phyloP scores from a whole-genome alignment of 768 basidiomycete genomes.

The Podaxis rugospora region DNA sequence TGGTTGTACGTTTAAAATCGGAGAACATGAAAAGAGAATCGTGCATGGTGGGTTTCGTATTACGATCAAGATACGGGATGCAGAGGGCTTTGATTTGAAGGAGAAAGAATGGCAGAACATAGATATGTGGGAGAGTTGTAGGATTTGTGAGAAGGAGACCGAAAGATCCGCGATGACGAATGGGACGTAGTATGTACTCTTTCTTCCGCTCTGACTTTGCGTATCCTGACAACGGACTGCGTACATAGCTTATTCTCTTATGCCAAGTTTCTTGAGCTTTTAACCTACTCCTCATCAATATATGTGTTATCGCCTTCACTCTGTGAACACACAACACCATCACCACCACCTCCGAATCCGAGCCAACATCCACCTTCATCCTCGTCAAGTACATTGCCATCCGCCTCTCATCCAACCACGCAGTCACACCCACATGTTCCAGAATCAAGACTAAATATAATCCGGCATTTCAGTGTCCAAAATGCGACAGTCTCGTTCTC shows the following conservation, averaged over 20 bases:
- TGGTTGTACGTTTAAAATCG: conserved; percentile 29
- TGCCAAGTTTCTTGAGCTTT: conserved; percentile 53
- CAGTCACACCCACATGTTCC: conserved; percentile 16
- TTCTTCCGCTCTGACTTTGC: neutral
- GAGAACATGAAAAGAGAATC: conserved; percentile 42
- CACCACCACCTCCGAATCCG: conserved; percentile 16
- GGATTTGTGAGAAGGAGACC: conserved; percentile 37
- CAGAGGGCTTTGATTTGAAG: conserved; percentile 4
- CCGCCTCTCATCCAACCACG: neutral
- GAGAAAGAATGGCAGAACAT: conserved; percentile 20
- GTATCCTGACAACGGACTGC: neutral
- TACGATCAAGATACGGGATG: conserved; percentile 18
- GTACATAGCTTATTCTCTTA: conserved; percentile 45
- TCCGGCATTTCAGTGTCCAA: conserved; percentile 30
- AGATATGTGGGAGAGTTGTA: conserved; percentile 47
- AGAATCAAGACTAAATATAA: conserved; percentile 35
- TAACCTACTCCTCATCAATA: conserved; percentile 41
- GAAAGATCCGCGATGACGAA: conserved; percentile 33
- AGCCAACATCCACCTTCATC: neutral
- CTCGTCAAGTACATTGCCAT: neutral
- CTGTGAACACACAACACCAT: conserved; percentile 44
- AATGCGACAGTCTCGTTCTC: conserved; percentile 37
- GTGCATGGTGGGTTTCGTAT: conserved; percentile 34
- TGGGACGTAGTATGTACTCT: conserved; percentile 46
- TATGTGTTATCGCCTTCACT: conserved; percentile 30